phyloP scores from a whole-genome alignment of 306 rosid species.

The Dalbergia cochinchinensis region DNA sequence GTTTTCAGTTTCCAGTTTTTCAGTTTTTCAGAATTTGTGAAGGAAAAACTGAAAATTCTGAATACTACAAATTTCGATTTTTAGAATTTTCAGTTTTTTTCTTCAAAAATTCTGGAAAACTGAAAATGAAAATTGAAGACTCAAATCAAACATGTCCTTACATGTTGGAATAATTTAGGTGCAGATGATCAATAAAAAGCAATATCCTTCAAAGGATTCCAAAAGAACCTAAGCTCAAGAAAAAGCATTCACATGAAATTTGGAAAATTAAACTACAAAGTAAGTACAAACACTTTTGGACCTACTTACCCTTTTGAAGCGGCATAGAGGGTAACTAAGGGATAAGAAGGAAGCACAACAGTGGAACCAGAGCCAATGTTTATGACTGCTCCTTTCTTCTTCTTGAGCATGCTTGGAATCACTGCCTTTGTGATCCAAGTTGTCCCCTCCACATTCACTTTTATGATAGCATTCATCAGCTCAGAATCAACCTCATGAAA shows the following conservation, averaged over 20 bases:
- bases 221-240: background rate
- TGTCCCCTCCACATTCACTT: slow-evolving; percentile 56
- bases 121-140: too few species aligned
- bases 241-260: background rate
- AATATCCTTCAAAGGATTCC: too few species aligned
- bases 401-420: slow-evolving; percentile 61
- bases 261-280: background rate
- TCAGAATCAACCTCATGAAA: slow-evolving; percentile 54
- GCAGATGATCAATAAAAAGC: background rate
- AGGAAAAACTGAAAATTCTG: too few species aligned
- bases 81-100: too few species aligned
- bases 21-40: too few species aligned
- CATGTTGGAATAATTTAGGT: background rate
- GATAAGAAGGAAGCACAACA: slow-evolving; percentile 54
- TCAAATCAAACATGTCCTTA: too few species aligned
- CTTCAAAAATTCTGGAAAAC: too few species aligned
- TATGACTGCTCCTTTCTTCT: slow-evolving; percentile 64
- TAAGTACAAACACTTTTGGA: slow-evolving; percentile 1
- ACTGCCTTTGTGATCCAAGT: slow-evolving; percentile 67
- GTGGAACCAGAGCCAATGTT: slow-evolving; percentile 67
- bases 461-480: slow-evolving; percentile 41
- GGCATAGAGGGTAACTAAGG: slow-evolving; percentile 58
- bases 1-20: too few species aligned
- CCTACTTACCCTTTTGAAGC: slow-evolving; percentile 66
- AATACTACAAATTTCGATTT: too few species aligned